These are phyloP conservation scores for Anthoceros angustus DNA, from an alignment of 225 moss, liverwort and hornwort species.

Conservation along the genomic window DNA sequence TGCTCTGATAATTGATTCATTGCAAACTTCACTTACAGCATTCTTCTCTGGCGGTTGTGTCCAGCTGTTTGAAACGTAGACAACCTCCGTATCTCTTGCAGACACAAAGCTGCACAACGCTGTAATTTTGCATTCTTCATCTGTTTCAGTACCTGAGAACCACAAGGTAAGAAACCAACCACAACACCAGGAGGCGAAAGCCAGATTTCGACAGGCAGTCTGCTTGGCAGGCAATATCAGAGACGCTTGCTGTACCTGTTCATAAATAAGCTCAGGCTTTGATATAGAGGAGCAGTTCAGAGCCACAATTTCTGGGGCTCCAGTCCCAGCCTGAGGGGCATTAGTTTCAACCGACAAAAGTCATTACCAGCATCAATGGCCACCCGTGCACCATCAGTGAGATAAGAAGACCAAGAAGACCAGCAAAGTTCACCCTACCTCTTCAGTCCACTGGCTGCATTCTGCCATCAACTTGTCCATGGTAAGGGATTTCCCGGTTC, in stretches of 20 bases:
- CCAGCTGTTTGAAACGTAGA: neutral
- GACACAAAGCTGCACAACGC: neutral
- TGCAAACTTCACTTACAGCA: neutral
- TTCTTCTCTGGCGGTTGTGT: neutral
- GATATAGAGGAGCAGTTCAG: slow-evolving; percentile 1
- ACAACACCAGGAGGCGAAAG: too few relatives aligned
- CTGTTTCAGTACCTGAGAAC: too few relatives aligned
- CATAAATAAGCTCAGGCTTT: neutral
- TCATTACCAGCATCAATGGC: slow-evolving; percentile 5
- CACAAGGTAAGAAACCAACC: too few relatives aligned
- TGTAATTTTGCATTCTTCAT: neutral
- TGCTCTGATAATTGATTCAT: too few relatives aligned
- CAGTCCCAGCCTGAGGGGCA: neutral
- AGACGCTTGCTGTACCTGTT: neutral
- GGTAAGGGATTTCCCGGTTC: slow-evolving; percentile 77
- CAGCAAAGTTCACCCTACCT: slow-evolving; percentile 28
- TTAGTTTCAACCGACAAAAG: neutral
- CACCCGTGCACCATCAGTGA: neutral
- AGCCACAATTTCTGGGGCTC: slow-evolving; percentile 1
- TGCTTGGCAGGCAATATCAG: too few relatives aligned
- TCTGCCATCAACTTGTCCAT: slow-evolving; percentile 61
- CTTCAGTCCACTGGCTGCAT: slow-evolving; percentile 46
- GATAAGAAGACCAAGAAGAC: neutral
- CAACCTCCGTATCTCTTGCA: neutral
- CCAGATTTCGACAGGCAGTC: too few relatives aligned